These are phyloP conservation scores for Fomitopsis serialis DNA, from an alignment of 768 basidiomycete genomes.

Conservation along the genomic window DNA sequence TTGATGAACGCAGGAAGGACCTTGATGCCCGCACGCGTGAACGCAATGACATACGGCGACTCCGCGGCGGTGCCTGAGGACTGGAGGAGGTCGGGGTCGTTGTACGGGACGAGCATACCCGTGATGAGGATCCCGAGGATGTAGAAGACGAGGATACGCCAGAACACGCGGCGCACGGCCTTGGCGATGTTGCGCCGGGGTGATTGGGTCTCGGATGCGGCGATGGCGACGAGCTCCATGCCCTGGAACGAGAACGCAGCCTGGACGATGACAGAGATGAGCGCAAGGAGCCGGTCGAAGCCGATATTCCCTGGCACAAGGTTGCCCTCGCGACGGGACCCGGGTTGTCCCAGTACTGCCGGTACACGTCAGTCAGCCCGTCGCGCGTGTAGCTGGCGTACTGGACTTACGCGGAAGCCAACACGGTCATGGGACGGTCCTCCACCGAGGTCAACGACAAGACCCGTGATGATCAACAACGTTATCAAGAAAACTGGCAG, in stretches of 20 bases:
- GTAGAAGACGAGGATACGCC: conserved; percentile 77
- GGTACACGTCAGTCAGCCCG: not conserved
- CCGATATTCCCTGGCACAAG: conserved; percentile 23
- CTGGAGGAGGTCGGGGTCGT: conserved; percentile 48
- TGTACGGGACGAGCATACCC: conserved; percentile 74
- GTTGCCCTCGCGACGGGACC: conserved; percentile 41
- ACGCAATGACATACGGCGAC: conserved; percentile 84
- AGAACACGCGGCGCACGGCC: conserved; percentile 74
- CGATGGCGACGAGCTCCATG: conserved; percentile 69
- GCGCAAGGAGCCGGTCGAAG: conserved; percentile 37
- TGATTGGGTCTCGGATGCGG: conserved; percentile 72
- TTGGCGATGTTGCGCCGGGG: conserved; percentile 77
- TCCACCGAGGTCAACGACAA: conserved; percentile 76
- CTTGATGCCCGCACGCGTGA: conserved; percentile 66
- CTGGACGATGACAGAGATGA: conserved; percentile 39
- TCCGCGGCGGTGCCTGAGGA: conserved; percentile 60
- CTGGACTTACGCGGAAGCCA: conserved; percentile 52
- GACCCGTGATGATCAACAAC: conserved; percentile 53
- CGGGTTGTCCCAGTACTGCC: conserved; percentile 66
- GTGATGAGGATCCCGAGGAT: conserved; percentile 68
- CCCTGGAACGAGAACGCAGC: conserved; percentile 76
- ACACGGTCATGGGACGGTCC: conserved; percentile 62
- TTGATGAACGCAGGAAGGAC: conserved; percentile 53
- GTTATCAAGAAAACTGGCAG: conserved; percentile 50
- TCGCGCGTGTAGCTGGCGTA: conserved; percentile 19